phyloP scores from a whole-genome alignment of 805 yeast genomes.

The Cyberlindnera subsufficiens region DNA sequence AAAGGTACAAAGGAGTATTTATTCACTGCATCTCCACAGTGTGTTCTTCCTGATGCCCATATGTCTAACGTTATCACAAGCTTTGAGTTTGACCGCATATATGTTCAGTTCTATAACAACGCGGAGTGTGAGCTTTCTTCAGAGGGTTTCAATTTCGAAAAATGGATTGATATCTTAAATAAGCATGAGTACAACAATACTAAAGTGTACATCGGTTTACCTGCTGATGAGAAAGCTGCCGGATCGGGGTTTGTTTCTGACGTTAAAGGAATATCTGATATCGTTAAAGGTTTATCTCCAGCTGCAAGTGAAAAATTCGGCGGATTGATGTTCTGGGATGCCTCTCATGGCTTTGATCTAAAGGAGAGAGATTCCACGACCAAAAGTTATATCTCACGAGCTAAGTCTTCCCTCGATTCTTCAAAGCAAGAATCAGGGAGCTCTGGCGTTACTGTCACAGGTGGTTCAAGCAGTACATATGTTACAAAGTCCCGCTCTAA shows the following conservation, averaged over 20 bases:
- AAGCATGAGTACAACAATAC: conserved; percentile 34
- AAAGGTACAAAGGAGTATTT: conserved; percentile 45
- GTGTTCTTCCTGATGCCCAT: conserved; percentile 61
- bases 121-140: conserved; percentile 36
- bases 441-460: conserved; percentile 10
- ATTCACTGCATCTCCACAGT: conserved; percentile 78
- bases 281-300: conserved; percentile 17
- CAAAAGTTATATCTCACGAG: conserved; percentile 18
- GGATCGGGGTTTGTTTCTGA: conserved; percentile 48
- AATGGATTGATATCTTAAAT: conserved; percentile 34
- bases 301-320: conserved; percentile 45
- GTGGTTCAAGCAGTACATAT: not conserved
- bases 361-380: conserved; percentile 27
- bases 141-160: conserved; percentile 41
- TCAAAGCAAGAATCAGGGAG: conserved; percentile 1
- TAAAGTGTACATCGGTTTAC: conserved; percentile 56
- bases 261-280: conserved; percentile 27
- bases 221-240: conserved; percentile 50
- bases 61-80: conserved; percentile 42
- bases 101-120: conserved; percentile 76
- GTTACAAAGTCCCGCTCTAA: not conserved
- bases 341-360: conserved; percentile 59
- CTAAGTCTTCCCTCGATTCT: conserved; percentile 17
- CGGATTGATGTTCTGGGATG: conserved; percentile 91
- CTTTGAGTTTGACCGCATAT: conserved; percentile 58